Evolutionary conservation across 2,329 filamentous ascomycete species (phyloP).

Genomic region (Hymenoscyphus fructigenus): DNA sequence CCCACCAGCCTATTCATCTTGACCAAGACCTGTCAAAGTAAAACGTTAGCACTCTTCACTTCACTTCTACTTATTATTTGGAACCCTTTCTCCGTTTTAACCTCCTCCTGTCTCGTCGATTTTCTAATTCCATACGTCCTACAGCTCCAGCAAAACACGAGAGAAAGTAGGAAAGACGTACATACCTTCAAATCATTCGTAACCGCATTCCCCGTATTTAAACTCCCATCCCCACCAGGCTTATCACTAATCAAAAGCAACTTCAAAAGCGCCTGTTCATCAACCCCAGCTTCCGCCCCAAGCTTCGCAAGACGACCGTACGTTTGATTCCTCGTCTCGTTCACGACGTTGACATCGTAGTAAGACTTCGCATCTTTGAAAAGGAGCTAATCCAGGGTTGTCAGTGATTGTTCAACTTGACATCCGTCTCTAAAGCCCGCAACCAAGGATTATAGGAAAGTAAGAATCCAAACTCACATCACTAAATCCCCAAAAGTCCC

Average conservation of each 20-base stretch:
- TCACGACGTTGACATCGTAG: conserved; percentile 82
- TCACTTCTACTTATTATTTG: not conserved
- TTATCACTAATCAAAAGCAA: conserved; percentile 69
- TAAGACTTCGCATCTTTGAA: conserved; percentile 71
- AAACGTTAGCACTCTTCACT: not conserved
- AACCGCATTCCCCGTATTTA: conserved; percentile 79
- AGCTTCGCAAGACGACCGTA: conserved; percentile 77
- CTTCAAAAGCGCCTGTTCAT: conserved; percentile 67
- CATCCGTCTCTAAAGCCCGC: not conserved
- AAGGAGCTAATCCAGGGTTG: conserved; percentile 25
- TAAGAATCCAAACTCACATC: conserved; percentile 27
- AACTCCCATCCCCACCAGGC: conserved; percentile 61
- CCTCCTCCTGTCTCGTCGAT: too few species aligned
- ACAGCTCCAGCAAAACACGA: not conserved
- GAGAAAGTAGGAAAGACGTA: not conserved
- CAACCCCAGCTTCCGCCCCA: conserved; percentile 64
- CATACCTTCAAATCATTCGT: conserved; percentile 79
- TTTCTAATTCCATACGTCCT: not conserved
- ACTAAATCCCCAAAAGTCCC: conserved; percentile 78
- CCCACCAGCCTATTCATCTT: conserved; percentile 78
- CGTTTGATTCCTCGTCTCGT: conserved; percentile 80
- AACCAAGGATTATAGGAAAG: not conserved
- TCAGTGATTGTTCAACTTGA: not conserved
- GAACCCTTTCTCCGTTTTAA: too few species aligned
- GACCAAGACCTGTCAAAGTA: conserved; percentile 48